These are phyloP conservation scores for Umbelopsis sp. DNA, from an alignment of 192 early-diverging fungal genomes.

Conservation along the genomic window DNA sequence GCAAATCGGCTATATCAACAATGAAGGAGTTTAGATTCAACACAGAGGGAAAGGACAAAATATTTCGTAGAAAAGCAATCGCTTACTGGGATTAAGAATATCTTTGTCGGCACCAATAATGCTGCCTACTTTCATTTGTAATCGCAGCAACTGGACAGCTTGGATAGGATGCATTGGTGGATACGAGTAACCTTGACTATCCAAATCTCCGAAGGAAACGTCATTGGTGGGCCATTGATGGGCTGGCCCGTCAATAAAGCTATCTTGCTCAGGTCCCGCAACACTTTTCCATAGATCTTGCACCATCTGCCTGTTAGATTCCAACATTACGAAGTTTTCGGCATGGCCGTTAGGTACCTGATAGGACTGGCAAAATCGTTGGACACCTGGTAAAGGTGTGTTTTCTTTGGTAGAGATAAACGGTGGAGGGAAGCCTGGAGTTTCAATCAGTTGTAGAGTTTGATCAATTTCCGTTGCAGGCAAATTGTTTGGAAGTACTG, in stretches of 20 bases:
- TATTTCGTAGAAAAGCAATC: neutral
- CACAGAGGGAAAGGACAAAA: too few species aligned
- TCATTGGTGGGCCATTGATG: neutral
- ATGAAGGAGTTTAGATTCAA: neutral
- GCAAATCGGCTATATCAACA: constrained; percentile 25
- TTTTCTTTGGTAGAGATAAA: neutral
- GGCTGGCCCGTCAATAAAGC: neutral
- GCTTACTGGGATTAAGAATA: constrained; percentile 5
- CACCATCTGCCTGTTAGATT: constrained; percentile 1
- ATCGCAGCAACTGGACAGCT: constrained; percentile 28
- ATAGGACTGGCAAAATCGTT: neutral
- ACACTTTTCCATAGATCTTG: constrained; percentile 3
- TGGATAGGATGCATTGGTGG: constrained; percentile 30
- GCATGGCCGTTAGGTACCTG: neutral
- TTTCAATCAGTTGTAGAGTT: neutral
- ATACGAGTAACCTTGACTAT: neutral
- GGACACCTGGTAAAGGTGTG: neutral
- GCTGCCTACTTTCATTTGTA: constrained; percentile 30
- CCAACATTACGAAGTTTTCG: neutral
- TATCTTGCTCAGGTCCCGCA: neutral
- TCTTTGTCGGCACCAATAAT: constrained; percentile 21
- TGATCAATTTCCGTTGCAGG: neutral
- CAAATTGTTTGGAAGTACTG: neutral
- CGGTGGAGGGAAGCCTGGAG: neutral
- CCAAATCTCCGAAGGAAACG: neutral